Evolutionary conservation across 2,329 filamentous ascomycete species (phyloP), one percentile per base, ranked within the genome.

Genomic region (Botrytis medusae): DNA sequence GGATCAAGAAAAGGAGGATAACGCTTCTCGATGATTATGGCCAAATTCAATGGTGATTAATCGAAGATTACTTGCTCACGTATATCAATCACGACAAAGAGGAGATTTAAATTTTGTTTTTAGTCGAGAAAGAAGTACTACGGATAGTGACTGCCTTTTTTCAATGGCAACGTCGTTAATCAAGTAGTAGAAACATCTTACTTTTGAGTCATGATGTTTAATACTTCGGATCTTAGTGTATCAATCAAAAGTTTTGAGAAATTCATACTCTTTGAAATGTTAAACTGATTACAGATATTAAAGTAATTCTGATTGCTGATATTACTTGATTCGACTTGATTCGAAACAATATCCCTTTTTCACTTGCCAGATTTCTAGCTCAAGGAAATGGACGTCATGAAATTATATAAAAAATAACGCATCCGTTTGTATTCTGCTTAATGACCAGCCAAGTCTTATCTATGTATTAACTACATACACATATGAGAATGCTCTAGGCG

Each of bases 391-490:
- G 18, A 16, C 4, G 12, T 54, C 48, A 1, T 25, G 37, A 4
- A n/a, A 54, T 16, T 6, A 2, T 14, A 54, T 25, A 54, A n/a
- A 14, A 16, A 25, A 16, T 16, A n/a, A 16, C 48, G 12, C 7
- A 25, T 12, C n/a, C 2, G 7, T 16, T 16, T n/a, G 3, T 4
- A 54, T 2, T 16, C 12, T 16, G 2, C 1, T 14, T 16, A 16
- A 54, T 54, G 25, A 12, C 25, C 25, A 54, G 2, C 6, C 9
- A n/a, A 16, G 4, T 7, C 25, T 7, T 16, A n/a, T n/a, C 3
- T 16, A n/a, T n/a, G 4, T n/a, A 51, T 14, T 12, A 51, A 22
- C 22, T 14, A 12, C 25, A n/a, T 25, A 4, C n/a, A 6, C 4
- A n/a, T 25, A n/a, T 4, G n/a, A 51, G 25, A 51, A 51, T n/a